Conservation (phyloP, 306 rosid species). For the Rosa lucieae region DNA sequence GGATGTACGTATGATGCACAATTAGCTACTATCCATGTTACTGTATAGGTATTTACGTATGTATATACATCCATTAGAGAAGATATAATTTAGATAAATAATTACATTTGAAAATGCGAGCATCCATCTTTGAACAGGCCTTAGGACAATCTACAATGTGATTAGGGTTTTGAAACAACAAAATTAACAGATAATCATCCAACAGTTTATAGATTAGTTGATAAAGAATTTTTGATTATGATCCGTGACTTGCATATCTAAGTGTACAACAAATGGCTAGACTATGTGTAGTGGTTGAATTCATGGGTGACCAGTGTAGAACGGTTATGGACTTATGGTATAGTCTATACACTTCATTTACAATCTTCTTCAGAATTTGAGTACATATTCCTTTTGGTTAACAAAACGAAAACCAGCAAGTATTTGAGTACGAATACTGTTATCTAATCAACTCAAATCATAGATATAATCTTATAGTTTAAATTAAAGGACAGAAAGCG, state of each 20-base stretch:
- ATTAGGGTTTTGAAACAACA: background rate
- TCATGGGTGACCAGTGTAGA: too few species aligned
- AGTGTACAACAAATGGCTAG: too few species aligned
- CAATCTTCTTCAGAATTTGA: too few species aligned
- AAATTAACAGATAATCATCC: background rate
- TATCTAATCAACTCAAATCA: background rate
- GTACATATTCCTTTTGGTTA: too few species aligned
- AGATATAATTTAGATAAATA: too few species aligned
- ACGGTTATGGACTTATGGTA: too few species aligned
- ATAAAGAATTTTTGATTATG: too few species aligned
- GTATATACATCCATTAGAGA: background rate
- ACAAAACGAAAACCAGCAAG: background rate
- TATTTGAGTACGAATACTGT: background rate
- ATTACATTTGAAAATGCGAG: background rate
- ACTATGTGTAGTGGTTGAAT: too few species aligned
- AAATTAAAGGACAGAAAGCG: background rate
- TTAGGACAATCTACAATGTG: background rate
- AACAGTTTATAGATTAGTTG: too few species aligned
- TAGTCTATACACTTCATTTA: too few species aligned
- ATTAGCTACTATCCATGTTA: background rate
- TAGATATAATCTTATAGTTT: background rate
- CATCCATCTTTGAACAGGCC: background rate
- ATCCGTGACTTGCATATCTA: too few species aligned
- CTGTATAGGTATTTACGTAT: background rate
- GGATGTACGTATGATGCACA: background rate